Base-by-base conservation (phyloP, 495 filamentous ascomycete genomes). In the Penicillium herquei region DNA sequence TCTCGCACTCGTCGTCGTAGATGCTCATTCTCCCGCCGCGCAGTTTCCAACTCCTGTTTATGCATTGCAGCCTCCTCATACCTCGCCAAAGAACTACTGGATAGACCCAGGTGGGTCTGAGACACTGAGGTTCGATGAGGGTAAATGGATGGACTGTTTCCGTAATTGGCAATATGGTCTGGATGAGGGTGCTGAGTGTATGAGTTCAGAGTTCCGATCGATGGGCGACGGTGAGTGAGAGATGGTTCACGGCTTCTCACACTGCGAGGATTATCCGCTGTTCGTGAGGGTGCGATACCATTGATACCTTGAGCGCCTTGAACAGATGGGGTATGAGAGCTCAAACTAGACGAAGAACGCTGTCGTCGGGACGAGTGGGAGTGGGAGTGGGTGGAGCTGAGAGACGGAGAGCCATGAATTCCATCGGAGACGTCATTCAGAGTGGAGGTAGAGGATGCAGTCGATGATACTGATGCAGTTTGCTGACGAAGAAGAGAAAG, bases 401-500 rank as follows among this genome's bases (percentile, higher is more conserved):
- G 61, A 51, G 80, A 65, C 13, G 82, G 73, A 7, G 79, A 79
- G 18, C 71, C 62, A 48, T 77, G 78, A 3, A 63, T 39, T 1
- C 71, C 67, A 39, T 82, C 78, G 18, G 75, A 71, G 32, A 77
- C 59, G 13, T 83, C 83, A 26, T 84, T 73, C 53, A 87, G 75
- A 26, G 82, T 76, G 32, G 87, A 89, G 14, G 86, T 81, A 16
- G 89, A 91, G 10, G 90, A 95, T 17, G 87, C 69, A 18, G 90
- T 94, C 11, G 90, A 94, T 48, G 85, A 85, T 32, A 90, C 89
- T 11, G 88, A 92, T 12, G 88, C 85, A 59, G 90, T 91, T 57
- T 90, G 87, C 40, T 90, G 86, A 53, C 92, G 87, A 39, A 96
- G 85, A 39, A 86, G 69, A 11, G 84, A 82, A 45, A 97, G 85